phyloP scores from a whole-genome alignment of 768 basidiomycete genomes.

The Pholiota conissans region DNA sequence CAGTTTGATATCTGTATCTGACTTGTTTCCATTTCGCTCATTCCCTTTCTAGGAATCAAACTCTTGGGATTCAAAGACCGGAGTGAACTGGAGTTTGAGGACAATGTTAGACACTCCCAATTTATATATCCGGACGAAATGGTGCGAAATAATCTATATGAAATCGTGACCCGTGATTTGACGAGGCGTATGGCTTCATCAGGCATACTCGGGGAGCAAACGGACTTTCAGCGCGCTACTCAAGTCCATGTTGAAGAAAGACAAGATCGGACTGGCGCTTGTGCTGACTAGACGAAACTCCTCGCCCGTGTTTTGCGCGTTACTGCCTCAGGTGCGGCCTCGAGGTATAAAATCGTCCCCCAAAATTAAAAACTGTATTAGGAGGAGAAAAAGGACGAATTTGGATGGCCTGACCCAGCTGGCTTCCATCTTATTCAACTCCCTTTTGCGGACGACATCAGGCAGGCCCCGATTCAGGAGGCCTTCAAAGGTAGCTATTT shows the following conservation, averaged over 20 bases:
- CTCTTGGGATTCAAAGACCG: slow-evolving; percentile 90
- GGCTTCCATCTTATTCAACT: slow-evolving; percentile 92
- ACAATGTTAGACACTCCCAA: slow-evolving; percentile 88
- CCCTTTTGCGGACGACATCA: slow-evolving; percentile 95
- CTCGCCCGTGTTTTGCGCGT: slow-evolving; percentile 76
- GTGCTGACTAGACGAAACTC: slow-evolving; percentile 69
- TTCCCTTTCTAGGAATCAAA: slow-evolving; percentile 61
- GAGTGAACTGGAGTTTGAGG: slow-evolving; percentile 71
- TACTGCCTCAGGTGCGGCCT: slow-evolving; percentile 77
- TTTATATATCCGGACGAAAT: slow-evolving; percentile 93
- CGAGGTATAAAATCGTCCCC: not conserved
- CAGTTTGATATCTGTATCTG: not conserved
- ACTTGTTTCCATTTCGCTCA: not conserved
- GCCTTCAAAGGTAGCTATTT: slow-evolving; percentile 55
- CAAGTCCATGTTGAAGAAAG: slow-evolving; percentile 76
- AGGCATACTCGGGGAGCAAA: slow-evolving; percentile 88
- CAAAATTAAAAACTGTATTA: slow-evolving; percentile 26
- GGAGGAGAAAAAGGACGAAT: slow-evolving; percentile 70
- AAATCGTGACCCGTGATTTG: not conserved
- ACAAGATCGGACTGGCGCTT: slow-evolving; percentile 80
- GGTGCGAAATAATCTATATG: slow-evolving; percentile 40
- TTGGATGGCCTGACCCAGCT: slow-evolving; percentile 79
- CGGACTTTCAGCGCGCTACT: slow-evolving; percentile 89
- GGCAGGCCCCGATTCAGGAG: slow-evolving; percentile 69
- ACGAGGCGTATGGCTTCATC: slow-evolving; percentile 7